Evolutionary conservation across 306 rosid genomes (phyloP), one percentile per base, ranked within the genome.

Genomic region (Vicia sativa): DNA sequence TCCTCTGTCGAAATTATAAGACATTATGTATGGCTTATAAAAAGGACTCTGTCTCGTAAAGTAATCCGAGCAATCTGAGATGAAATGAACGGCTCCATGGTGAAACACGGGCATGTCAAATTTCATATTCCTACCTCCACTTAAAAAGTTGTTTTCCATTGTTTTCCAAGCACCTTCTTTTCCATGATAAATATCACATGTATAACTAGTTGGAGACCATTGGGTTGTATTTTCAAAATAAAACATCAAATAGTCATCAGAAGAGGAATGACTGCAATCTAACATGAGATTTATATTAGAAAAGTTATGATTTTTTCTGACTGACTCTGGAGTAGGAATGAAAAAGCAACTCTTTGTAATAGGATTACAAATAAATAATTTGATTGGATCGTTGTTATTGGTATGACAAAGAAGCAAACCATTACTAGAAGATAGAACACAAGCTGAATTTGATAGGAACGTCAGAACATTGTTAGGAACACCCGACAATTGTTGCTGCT

Each of bases 1-100:
- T 8, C 74, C 74, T 49, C 3, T 35, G 7, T 59, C 41, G 9
- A 48, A 3, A 26, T 39, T 49, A 1, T 75, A 75, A 5, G 70
- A 48, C 64, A 49, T 39, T 39, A 68, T 50, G 7, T 68, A 67
- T 1, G 70, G 70, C 64, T 58, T 38, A 8, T 23, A 75, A 59
- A 26, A 67, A 2, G 35, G 55, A n/a, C 62, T 67, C 0, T 0
- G 0, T 15, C 12, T 13, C 0, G 1, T 2, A 7, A 38, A 0
- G 2, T 0, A 58, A 25, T 13, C 0, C 18, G 0, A 38, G 0
- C 57, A 4, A 13, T 39, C 41, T 2, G 74, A 75, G 2, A 67
- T 39, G 3, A 59, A 60, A 29, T 75, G 48, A 0, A 75, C 4
- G 0, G 29, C n/a, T 38, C 41, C 53, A 0, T 34, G 39, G 26